phyloP scores from a whole-genome alignment of 169 alveolate species.

The Plasmodium coatneyi region DNA sequence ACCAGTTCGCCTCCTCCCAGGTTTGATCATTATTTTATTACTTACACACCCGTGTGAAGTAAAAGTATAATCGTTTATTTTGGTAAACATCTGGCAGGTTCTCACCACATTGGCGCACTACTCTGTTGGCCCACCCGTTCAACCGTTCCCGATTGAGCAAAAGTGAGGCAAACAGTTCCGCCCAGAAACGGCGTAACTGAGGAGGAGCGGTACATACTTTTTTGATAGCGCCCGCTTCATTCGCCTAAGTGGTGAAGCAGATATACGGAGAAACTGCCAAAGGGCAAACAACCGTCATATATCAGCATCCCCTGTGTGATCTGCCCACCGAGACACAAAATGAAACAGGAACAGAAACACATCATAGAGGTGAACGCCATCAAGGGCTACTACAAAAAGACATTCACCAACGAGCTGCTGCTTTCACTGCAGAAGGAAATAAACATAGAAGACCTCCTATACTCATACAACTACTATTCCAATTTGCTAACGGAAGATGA shows the following conservation, averaged over 20 bases:
- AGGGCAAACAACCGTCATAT: background rate
- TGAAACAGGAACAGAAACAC: background rate
- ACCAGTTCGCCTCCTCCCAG: background rate
- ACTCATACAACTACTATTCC: slow-evolving; percentile 49
- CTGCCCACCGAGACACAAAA: background rate
- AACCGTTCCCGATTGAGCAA: background rate
- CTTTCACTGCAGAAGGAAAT: slow-evolving; percentile 40
- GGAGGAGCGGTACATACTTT: background rate
- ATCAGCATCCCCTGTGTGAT: background rate
- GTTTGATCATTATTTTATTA: background rate
- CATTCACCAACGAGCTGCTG: slow-evolving; percentile 42
- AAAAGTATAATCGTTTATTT: background rate
- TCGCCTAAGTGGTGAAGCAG: background rate
- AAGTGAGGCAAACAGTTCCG: background rate
- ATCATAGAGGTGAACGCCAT: slow-evolving; percentile 46
- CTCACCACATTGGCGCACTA: background rate
- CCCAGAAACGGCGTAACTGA: background rate
- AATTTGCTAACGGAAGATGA: background rate
- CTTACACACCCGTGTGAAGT: background rate
- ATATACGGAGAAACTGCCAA: background rate
- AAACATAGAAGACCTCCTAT: slow-evolving; percentile 41
- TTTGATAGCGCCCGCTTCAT: background rate
- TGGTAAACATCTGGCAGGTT: background rate
- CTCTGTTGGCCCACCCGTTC: background rate
- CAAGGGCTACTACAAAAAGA: slow-evolving; percentile 51